Evolutionary conservation across 1,284 basidiomycete species (phyloP), one percentile per base, ranked within the genome.

Genomic region (Sphaerobolus stellatus): DNA sequence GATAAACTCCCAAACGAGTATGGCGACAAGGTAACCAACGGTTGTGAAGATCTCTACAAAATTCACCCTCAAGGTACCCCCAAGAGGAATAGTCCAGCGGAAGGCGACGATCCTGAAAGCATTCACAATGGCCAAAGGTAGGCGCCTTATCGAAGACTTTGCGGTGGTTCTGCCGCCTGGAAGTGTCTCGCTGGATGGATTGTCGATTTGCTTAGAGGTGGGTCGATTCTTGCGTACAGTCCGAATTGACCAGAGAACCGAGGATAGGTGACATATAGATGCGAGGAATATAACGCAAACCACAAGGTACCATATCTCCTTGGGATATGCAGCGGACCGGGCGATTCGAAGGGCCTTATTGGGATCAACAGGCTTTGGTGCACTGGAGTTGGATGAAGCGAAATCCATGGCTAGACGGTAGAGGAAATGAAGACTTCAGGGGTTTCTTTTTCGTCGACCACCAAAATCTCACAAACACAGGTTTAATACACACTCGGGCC

Each of bases 1-100:
- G 24, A 75, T 63, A 29, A 84, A 75, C 0, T 75, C 68, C 76
- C 77, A 82, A 0, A 67, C 68, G 48, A 80, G 73, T 9, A 84
- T 62, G 1, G 75, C 71, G 18, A 65, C 65, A 20, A 80, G 67
- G 54, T 84, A 84, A 13, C 60, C 71, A 31, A 67, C 50, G 0
- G 75, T 75, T 30, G 83, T 67, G 52, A 75, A 59, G 0, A 82
- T 61, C 51, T 84, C 80, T 2, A 74, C 72, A 18, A 80, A 33
- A 52, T 75, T 83, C 57, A 83, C 62, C 13, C 73, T 72, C 56
- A 77, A 79, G 2, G 68, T 68, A 7, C 59, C 54, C 16, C 78
- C 78, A 1, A 73, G 54, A 27, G 71, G 65, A 48, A 84, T 51
- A 1, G 76, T 76, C 67, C 73, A 76, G 4, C 82, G 74, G 62